Conservation (phyloP, 176 grass and related monocot species). For the Hordeum vulgare region MorexV3_pseudomolecules_assembly NC_058523.1:491293335-491293834, state of each 20-base stretch:
- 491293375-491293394: not conserved
- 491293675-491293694: too few species aligned
- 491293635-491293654: not conserved
- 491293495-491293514: slow-evolving; percentile 25
- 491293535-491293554: not conserved
- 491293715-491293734: not conserved
- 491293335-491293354: not conserved
- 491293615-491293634: not conserved
- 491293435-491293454: not conserved
- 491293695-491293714: too few species aligned
- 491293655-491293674: not conserved
- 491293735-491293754: slow-evolving; percentile 15
- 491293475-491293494: not conserved
- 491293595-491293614: slow-evolving; percentile 20
- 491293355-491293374: not conserved
- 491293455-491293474: not conserved
- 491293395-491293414: not conserved
- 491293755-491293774: slow-evolving; percentile 23
- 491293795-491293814: not conserved
- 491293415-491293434: not conserved
- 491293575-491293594: not conserved
- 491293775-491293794: not conserved
- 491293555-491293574: slow-evolving; percentile 21
- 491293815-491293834: not conserved
- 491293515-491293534: not conserved